Percentiles rank a stretch among this genome's conserved stretches.
Conservation (phyloP, 2,329 filamentous ascomycete species). For the Botrytis paeoniae region DNA sequence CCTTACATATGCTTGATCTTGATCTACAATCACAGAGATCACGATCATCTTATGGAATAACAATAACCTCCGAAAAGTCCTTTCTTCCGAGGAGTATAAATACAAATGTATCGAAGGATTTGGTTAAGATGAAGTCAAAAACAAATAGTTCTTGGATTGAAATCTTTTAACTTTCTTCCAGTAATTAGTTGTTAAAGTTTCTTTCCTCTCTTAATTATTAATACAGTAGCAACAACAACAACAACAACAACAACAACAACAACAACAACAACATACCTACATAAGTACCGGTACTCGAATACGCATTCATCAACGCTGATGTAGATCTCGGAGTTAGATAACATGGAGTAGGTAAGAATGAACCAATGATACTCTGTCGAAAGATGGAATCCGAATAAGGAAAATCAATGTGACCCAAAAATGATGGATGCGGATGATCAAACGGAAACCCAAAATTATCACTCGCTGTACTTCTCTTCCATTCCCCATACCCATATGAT, state of each 20-base stretch:
- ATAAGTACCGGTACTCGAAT: too few relatives aligned
- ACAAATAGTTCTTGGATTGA: not conserved
- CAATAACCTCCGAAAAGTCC: not conserved
- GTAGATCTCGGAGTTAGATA: not conserved
- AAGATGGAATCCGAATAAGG: not conserved
- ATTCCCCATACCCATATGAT: too few relatives aligned
- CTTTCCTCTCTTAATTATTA: not conserved
- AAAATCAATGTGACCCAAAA: not conserved
- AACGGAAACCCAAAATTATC: not conserved
- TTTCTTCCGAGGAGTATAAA: not conserved
- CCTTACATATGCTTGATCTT: too few relatives aligned
- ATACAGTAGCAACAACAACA: too few relatives aligned
- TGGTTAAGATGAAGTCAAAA: not conserved
- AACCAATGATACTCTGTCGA: not conserved
- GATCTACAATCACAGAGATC: not conserved
- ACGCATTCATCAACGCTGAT: too few relatives aligned
- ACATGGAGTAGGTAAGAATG: not conserved
- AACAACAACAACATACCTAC: too few relatives aligned
- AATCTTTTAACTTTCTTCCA: not conserved
- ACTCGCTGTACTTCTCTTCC: too few relatives aligned
- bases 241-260: too few relatives aligned
- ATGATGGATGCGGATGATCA: not conserved
- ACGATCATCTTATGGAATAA: not conserved
- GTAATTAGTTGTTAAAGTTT: too few relatives aligned
- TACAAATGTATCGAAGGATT: not conserved